These are phyloP conservation scores for Litchi chinensis DNA, from an alignment of 345 rosid genomes.

Conservation along the genomic window DNA sequence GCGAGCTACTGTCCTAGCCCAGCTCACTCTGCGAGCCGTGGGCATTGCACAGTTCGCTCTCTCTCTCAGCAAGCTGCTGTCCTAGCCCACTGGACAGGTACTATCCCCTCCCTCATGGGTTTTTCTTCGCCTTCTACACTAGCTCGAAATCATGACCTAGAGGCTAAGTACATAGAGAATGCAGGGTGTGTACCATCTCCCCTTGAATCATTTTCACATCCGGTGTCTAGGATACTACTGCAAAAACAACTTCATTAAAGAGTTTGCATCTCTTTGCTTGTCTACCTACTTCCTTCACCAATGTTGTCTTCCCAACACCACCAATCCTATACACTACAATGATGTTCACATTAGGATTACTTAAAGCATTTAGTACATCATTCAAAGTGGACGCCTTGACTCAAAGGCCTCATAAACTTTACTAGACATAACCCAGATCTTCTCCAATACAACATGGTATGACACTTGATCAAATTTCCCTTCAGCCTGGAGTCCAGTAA, in stretches of 20 bases:
- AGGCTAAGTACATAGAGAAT: too few relatives aligned
- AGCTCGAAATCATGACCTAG: too few relatives aligned
- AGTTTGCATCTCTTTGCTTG: not conserved
- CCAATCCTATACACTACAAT: not conserved
- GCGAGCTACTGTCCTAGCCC: too few relatives aligned
- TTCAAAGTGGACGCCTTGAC: not conserved
- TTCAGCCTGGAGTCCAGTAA: not conserved
- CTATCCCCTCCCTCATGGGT: too few relatives aligned
- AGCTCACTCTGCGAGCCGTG: too few relatives aligned
- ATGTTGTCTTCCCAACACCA: slow-evolving; percentile 8
- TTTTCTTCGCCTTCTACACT: too few relatives aligned
- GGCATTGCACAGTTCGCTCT: too few relatives aligned
- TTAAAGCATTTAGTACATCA: not conserved
- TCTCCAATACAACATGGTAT: not conserved
- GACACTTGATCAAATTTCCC: not conserved
- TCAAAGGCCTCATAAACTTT: not conserved
- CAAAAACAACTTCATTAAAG: slow-evolving; percentile 23
- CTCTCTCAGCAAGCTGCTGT: too few relatives aligned
- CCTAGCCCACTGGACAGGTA: too few relatives aligned
- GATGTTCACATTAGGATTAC: not conserved
- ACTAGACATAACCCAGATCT: not conserved
- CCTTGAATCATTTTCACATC: slow-evolving; percentile 25
- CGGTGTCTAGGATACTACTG: slow-evolving; percentile 12
- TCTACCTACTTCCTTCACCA: slow-evolving; percentile 10
- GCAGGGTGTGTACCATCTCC: too few relatives aligned